phyloP scores from a whole-genome alignment of 176 grass and related monocot species.

The Stipa capillata region DNA sequence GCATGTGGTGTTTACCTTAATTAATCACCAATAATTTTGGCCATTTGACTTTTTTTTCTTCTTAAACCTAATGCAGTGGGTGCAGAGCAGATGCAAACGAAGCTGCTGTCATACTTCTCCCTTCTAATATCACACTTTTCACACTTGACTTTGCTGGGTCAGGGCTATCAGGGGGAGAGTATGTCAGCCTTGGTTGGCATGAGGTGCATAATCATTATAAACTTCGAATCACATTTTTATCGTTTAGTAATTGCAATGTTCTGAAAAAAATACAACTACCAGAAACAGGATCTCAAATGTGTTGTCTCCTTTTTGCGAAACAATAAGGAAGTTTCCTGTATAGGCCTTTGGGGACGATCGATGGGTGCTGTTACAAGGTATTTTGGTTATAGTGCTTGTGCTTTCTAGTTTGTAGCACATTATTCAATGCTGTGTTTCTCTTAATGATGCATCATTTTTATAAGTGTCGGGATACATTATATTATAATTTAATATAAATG shows the following conservation, averaged over 20 bases:
- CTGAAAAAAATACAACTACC: slow-evolving; percentile 24
- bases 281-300: slow-evolving; percentile 96
- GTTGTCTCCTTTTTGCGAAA: slow-evolving; percentile 74
- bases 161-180: slow-evolving; percentile 82
- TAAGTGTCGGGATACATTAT: background rate
- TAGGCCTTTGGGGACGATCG: slow-evolving; percentile 96
- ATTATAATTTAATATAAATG: too few relatives aligned
- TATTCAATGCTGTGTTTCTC: background rate
- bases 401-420: background rate
- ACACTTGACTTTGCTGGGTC: slow-evolving; percentile 97
- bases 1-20: background rate
- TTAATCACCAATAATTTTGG: background rate
- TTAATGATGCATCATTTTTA: background rate
- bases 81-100: slow-evolving; percentile 99
- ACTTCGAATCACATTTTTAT: background rate
- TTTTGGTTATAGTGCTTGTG: slow-evolving; percentile 2
- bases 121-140: slow-evolving; percentile 97
- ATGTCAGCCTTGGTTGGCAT: slow-evolving; percentile 99
- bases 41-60: slow-evolving; percentile 2
- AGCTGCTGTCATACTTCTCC: slow-evolving; percentile 92
- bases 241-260: background rate
- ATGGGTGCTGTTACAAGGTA: slow-evolving; percentile 99
- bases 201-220: slow-evolving; percentile 52
- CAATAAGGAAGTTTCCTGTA: slow-evolving; percentile 86
- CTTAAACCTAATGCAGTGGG: slow-evolving; percentile 64